Evolutionary conservation across 2,329 filamentous ascomycete species (phyloP).

Genomic region (Colletotrichum australisinense): DNA sequence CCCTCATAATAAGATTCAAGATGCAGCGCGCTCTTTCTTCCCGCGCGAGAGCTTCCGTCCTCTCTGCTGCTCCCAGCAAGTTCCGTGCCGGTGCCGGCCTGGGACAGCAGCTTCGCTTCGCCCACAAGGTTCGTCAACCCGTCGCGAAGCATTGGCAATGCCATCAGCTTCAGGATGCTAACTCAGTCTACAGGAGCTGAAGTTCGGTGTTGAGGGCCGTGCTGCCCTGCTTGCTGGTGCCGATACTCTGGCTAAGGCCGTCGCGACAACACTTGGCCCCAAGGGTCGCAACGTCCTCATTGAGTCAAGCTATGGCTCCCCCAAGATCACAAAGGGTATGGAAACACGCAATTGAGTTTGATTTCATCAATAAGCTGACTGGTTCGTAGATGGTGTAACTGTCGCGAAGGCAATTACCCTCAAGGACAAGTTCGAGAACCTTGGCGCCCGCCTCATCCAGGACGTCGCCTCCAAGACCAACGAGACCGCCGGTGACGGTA

Average conservation of each 20-base stretch:
- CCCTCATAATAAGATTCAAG: slow-evolving; percentile 52
- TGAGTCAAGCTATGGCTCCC: slow-evolving; percentile 97
- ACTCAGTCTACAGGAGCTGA: slow-evolving; percentile 79
- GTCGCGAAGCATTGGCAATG: slow-evolving; percentile 30
- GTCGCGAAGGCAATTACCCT: slow-evolving; percentile 90
- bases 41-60: slow-evolving; percentile 81
- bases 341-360: background rate
- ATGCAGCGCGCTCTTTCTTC: slow-evolving; percentile 98
- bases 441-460: slow-evolving; percentile 94
- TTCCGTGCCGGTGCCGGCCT: slow-evolving; percentile 73
- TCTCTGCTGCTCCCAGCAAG: slow-evolving; percentile 75
- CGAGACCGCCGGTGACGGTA: slow-evolving; percentile 98
- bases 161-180: slow-evolving; percentile 39
- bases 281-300: slow-evolving; percentile 99
- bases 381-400: slow-evolving; percentile 79
- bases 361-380: slow-evolving; percentile 38
- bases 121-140: slow-evolving; percentile 82
- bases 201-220: slow-evolving; percentile 96
- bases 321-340: slow-evolving; percentile 99
- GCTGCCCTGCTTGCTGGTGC: slow-evolving; percentile 92
- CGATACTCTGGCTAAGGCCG: slow-evolving; percentile 95
- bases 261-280: slow-evolving; percentile 94
- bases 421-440: slow-evolving; percentile 99
- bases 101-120: slow-evolving; percentile 92
- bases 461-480: slow-evolving; percentile 99